These are phyloP conservation scores for Rhizophora mangle DNA, from an alignment of 345 rosid genomes.

Conservation along the genomic window DNA sequence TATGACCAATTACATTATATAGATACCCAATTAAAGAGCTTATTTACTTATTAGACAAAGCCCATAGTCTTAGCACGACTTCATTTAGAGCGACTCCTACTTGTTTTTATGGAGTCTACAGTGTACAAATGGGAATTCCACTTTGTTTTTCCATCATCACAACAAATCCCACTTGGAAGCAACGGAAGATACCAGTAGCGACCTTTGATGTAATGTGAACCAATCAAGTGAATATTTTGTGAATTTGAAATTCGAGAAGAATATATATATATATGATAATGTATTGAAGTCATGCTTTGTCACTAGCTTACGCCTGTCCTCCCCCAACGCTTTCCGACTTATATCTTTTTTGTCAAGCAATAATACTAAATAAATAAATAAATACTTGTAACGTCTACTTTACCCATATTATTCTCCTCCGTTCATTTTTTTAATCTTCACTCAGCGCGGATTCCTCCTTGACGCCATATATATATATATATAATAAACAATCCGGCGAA, in stretches of 20 bases:
- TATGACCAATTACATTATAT: too few relatives aligned
- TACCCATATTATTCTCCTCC: constrained; percentile 22
- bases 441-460: constrained; percentile 9
- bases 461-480: not conserved
- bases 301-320: constrained; percentile 39
- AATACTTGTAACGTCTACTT: constrained; percentile 29
- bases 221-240: not conserved
- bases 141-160: not conserved
- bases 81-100: too few relatives aligned
- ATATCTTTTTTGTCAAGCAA: not conserved
- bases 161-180: constrained; percentile 23
- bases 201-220: not conserved
- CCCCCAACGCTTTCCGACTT: not conserved
- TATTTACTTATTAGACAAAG: too few relatives aligned
- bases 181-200: constrained; percentile 10
- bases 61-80: too few relatives aligned
- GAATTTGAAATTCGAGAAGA: not conserved
- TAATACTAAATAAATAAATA: not conserved
- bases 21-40: too few relatives aligned
- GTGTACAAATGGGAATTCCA: too few relatives aligned
- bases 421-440: not conserved
- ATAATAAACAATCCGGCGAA: constrained; percentile 23
- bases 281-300: constrained; percentile 49
- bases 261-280: not conserved
- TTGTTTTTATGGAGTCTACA: too few relatives aligned